A percentile compares a stretch with the other conserved stretches of the same genome.
These are phyloP conservation scores for Truncatella angustata DNA, from an alignment of 2,329 filamentous ascomycete species.

Conservation along the genomic window DNA sequence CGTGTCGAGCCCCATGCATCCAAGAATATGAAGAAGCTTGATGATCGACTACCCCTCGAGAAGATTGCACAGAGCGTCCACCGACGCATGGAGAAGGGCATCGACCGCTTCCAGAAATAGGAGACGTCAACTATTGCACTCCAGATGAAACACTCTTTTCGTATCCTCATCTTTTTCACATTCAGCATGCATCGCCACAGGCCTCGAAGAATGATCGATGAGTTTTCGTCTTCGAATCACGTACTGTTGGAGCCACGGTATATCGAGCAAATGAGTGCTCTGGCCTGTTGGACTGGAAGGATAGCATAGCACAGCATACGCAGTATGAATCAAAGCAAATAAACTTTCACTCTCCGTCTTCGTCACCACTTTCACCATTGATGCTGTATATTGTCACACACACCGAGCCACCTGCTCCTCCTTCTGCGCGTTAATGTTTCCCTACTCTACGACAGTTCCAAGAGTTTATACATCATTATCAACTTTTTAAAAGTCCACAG, in stretches of 20 bases:
- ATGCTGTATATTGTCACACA: too few relatives aligned
- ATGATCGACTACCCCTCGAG: constrained; percentile 48
- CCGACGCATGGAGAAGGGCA: constrained; percentile 44
- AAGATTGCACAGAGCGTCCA: constrained; percentile 48
- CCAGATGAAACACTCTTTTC: too few relatives aligned
- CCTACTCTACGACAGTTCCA: too few relatives aligned
- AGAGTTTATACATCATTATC: too few relatives aligned
- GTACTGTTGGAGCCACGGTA: constrained; percentile 3
- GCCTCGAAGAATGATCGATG: background rate
- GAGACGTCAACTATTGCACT: too few relatives aligned
- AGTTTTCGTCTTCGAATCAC: background rate
- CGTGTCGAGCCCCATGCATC: constrained; percentile 47
- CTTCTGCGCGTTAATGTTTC: too few relatives aligned
- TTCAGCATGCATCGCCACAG: background rate
- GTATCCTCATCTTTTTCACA: background rate
- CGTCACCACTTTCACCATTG: too few relatives aligned
- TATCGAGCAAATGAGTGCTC: constrained; percentile 4
- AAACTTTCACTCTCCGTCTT: background rate
- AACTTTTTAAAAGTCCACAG: too few relatives aligned
- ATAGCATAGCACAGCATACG: background rate
- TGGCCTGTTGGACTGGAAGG: background rate
- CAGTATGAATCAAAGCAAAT: background rate
- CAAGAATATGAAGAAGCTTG: constrained; percentile 43
- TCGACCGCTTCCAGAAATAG: constrained; percentile 30
- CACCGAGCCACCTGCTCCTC: background rate